Evolutionary conservation across 2,329 filamentous ascomycete genomes (phyloP).

Genomic region (Xylaria digitata): DNA sequence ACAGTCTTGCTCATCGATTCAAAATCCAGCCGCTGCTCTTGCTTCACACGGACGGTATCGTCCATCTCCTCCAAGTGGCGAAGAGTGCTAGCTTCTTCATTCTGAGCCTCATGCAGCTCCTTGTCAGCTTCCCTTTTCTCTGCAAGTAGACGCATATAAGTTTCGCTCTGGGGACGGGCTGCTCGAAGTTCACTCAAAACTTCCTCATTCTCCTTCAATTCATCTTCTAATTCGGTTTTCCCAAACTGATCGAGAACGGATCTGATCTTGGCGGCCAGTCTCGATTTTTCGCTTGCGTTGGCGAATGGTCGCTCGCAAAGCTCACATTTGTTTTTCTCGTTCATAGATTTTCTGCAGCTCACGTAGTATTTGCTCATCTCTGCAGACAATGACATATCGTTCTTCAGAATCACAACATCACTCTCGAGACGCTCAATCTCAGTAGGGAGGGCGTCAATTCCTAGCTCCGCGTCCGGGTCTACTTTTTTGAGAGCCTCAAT

Average conservation of each 20-base stretch:
- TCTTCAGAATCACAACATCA: constrained; percentile 70
- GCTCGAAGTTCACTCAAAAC: constrained; percentile 70
- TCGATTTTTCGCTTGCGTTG: constrained; percentile 70
- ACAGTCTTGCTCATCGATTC: constrained; percentile 83
- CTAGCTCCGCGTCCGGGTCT: constrained; percentile 55
- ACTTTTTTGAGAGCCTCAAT: constrained; percentile 60
- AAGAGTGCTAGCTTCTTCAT: constrained; percentile 70
- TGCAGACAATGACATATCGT: constrained; percentile 75
- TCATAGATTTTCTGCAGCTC: constrained; percentile 72
- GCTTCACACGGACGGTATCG: constrained; percentile 70
- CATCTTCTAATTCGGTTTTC: constrained; percentile 70
- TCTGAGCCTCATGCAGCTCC: constrained; percentile 70
- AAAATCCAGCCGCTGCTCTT: constrained; percentile 75
- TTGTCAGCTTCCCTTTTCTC: constrained; percentile 78
- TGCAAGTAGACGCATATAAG: constrained; percentile 74
- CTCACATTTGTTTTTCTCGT: constrained; percentile 77
- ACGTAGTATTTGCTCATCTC: constrained; percentile 78
- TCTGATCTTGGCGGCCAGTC: constrained; percentile 74
- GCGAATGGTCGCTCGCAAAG: constrained; percentile 79
- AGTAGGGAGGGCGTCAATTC: constrained; percentile 65
- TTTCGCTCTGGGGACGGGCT: constrained; percentile 77
- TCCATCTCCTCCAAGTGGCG: constrained; percentile 76
- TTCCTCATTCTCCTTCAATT: constrained; percentile 63
- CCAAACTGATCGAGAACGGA: constrained; percentile 70
- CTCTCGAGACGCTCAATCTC: constrained; percentile 63